Percentiles rank a stretch among this genome's conserved stretches.
Conservation (phyloP, 2,329 filamentous ascomycete genomes). For the Aspergillus transmontanensis region DNA sequence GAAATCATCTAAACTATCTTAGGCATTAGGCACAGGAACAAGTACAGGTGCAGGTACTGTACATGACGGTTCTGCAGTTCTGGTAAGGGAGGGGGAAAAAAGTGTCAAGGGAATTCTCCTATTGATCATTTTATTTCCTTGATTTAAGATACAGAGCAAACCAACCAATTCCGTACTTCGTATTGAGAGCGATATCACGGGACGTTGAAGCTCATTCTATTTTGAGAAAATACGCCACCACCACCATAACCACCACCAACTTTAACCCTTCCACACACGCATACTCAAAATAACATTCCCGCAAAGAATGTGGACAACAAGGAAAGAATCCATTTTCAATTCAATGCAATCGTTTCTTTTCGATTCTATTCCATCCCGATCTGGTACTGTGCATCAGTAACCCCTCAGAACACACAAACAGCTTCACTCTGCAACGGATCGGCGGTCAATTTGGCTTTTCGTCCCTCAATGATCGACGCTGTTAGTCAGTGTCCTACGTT, state of each 20-base stretch:
- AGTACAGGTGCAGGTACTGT: background rate
- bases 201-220: background rate
- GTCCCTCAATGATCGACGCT: background rate
- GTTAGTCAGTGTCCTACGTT: slow-evolving; percentile 3
- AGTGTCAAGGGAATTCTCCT: background rate
- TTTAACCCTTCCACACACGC: background rate
- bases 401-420: background rate
- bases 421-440: background rate
- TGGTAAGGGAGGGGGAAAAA: background rate
- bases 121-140: background rate
- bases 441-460: background rate
- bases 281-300: background rate
- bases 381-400: background rate
- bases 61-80: background rate
- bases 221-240: background rate
- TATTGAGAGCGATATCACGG: background rate
- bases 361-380: background rate
- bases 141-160: background rate
- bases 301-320: background rate
- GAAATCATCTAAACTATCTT: background rate
- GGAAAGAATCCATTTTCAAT: background rate
- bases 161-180: background rate
- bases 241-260: background rate
- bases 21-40: background rate
- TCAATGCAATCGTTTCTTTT: background rate